phyloP scores from a whole-genome alignment of 192 early-diverging fungal genomes.

The Podila minutissima region DNA sequence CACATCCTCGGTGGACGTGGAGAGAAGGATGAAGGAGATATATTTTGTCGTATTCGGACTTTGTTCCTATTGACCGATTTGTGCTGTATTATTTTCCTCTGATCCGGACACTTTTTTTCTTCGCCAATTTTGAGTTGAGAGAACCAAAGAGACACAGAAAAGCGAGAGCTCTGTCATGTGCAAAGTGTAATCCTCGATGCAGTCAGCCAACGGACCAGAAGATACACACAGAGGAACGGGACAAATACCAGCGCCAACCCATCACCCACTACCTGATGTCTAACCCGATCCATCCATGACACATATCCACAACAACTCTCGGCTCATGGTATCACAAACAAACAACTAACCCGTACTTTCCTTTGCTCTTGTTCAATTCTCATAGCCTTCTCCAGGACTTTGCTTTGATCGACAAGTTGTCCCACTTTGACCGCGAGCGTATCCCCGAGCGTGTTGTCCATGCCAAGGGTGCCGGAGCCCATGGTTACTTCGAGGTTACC shows the following conservation, averaged over 20 bases:
- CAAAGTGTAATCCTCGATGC: neutral
- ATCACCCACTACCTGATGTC: no score
- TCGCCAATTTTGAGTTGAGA: slow-evolving; percentile 1
- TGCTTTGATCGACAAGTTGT: slow-evolving; percentile 79
- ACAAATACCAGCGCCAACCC: no score
- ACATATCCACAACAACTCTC: no score
- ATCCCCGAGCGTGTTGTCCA: slow-evolving; percentile 86
- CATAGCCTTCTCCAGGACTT: slow-evolving; percentile 72
- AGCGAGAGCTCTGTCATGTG: neutral
- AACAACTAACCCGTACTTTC: neutral
- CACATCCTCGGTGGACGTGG: neutral
- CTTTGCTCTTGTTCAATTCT: neutral
- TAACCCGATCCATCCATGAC: no score
- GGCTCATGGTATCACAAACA: no score
- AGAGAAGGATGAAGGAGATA: neutral
- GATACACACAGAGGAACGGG: no score
- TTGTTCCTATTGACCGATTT: slow-evolving; percentile 6
- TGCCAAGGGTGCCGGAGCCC: slow-evolving; percentile 82
- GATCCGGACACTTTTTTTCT: neutral
- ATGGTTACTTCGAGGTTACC: slow-evolving; percentile 74
- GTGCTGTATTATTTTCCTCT: neutral
- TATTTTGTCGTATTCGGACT: neutral
- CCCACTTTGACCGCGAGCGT: slow-evolving; percentile 83
- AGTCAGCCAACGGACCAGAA: neutral
- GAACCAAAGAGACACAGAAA: neutral